Conservation (phyloP, 2,329 filamentous ascomycete genomes). For the Ophiostoma perfectum region DNA sequence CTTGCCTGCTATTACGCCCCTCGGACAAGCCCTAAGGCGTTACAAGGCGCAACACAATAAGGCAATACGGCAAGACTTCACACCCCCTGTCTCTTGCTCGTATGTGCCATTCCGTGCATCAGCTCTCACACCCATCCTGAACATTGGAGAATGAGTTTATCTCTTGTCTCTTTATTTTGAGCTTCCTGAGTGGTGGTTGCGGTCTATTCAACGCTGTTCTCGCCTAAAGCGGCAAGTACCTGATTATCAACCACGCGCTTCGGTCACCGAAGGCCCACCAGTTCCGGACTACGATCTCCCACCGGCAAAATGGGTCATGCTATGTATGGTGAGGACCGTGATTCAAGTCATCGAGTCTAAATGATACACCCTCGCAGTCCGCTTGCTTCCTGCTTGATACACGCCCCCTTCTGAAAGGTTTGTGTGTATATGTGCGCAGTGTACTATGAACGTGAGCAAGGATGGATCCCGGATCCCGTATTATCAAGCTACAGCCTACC, state of each 20-base stretch:
- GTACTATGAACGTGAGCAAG: background rate
- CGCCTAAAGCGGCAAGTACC: constrained; percentile 36
- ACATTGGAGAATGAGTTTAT: background rate
- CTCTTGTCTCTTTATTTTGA: background rate
- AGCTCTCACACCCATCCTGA: background rate
- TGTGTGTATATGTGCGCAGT: background rate
- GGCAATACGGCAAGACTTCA: background rate
- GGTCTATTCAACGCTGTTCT: constrained; percentile 16
- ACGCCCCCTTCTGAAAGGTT: background rate
- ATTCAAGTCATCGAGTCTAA: background rate
- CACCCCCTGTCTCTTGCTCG: background rate
- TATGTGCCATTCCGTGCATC: background rate
- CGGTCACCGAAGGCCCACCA: constrained; percentile 41
- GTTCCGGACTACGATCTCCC: constrained; percentile 35
- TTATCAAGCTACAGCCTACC: background rate
- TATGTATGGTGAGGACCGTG: constrained; percentile 24
- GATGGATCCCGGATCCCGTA: background rate
- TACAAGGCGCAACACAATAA: background rate
- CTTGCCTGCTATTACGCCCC: background rate
- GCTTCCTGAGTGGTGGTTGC: constrained; percentile 19
- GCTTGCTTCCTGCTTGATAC: no score
- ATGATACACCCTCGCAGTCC: background rate
- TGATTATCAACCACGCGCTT: constrained; percentile 38
- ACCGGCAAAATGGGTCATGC: constrained; percentile 31
- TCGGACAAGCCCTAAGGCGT: background rate